A percentile compares a stretch with the other conserved stretches of the same genome.
These are phyloP conservation scores for Bipolaris zeicola DNA, from an alignment of 2,329 filamentous ascomycete species.

Conservation along the genomic window DNA sequence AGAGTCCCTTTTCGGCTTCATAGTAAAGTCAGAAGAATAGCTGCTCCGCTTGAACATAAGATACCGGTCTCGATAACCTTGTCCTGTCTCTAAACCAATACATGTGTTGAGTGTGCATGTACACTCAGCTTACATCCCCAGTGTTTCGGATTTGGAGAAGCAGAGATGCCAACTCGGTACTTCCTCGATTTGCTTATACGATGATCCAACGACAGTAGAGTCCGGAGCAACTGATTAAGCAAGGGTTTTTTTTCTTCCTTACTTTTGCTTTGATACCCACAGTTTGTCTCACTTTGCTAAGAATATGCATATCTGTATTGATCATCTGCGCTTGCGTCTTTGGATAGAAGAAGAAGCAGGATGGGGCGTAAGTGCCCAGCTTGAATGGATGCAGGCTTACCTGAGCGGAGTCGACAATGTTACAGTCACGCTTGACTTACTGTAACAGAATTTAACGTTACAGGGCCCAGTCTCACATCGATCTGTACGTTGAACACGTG, in stretches of 20 bases:
- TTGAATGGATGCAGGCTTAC: neutral
- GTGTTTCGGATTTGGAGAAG: neutral
- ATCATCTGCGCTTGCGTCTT: neutral
- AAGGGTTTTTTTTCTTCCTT: neutral
- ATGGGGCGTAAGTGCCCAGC: neutral
- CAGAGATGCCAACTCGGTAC: neutral
- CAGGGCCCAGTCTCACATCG: neutral
- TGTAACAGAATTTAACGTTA: neutral
- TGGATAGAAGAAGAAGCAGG: neutral
- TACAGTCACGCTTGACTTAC: slow-evolving; percentile 1
- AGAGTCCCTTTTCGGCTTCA: neutral
- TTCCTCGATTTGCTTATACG: neutral
- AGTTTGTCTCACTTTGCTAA: neutral
- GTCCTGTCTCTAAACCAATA: neutral
- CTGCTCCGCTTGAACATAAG: neutral
- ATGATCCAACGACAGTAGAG: neutral
- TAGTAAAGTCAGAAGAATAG: neutral
- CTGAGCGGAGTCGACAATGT: slow-evolving; percentile 1
- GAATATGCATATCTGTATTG: neutral
- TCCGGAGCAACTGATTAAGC: neutral
- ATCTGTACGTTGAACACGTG: neutral
- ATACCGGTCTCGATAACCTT: neutral
- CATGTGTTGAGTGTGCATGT: neutral
- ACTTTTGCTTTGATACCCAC: neutral
- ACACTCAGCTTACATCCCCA: slow-evolving; percentile 1